Percentiles rank a stretch among this genome's conserved stretches.
phyloP scores from a whole-genome alignment of 305 asterid species.

The Solanum hybrid region DNA sequence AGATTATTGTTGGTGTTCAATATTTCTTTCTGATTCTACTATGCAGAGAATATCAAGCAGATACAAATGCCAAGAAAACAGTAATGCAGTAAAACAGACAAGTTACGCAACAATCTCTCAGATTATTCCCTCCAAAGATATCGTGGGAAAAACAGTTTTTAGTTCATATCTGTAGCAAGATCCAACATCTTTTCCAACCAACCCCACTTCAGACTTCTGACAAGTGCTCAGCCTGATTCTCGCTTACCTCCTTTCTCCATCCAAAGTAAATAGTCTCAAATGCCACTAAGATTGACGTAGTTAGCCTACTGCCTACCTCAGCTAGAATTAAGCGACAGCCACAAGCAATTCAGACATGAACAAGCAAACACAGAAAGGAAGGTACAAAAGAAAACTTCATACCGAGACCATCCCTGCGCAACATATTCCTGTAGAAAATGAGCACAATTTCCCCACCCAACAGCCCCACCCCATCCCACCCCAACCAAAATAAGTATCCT shows the following conservation, averaged over 20 bases:
- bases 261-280: neutral
- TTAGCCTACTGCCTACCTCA: neutral
- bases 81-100: neutral
- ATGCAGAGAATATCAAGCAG: neutral
- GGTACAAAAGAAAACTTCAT: neutral
- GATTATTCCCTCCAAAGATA: neutral
- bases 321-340: neutral
- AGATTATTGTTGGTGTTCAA: neutral
- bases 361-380: neutral
- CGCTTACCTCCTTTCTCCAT: neutral
- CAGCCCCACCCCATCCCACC: neutral
- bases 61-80: neutral
- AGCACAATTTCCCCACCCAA: neutral
- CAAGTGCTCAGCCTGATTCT: neutral
- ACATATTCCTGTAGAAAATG: neutral
- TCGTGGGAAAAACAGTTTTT: neutral
- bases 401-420: neutral
- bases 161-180: neutral
- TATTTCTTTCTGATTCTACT: neutral
- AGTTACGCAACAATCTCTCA: neutral
- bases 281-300: neutral
- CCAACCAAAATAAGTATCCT: neutral
- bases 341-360: neutral
- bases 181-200: neutral
- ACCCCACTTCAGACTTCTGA: neutral